These are phyloP conservation scores for Penicillium nordicum DNA, from an alignment of 2,329 filamentous ascomycete genomes.

Conservation along the genomic window DNA sequence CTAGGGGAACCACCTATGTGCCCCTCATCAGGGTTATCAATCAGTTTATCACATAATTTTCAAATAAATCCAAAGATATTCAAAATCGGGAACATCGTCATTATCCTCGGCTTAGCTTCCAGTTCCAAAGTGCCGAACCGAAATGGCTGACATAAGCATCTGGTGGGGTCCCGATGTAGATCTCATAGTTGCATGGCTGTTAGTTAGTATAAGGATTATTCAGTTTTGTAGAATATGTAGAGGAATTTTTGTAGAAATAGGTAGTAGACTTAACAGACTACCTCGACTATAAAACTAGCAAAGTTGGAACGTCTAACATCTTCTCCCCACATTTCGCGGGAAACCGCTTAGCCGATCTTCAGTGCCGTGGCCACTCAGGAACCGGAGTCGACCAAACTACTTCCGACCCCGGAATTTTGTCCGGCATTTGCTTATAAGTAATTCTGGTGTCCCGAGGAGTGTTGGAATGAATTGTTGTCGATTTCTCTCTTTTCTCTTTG, in stretches of 20 bases:
- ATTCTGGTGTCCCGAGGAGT: conserved; percentile 8
- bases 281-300: neutral
- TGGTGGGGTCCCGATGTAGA: neutral
- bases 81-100: neutral
- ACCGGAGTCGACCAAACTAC: conserved; percentile 20
- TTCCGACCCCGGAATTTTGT: conserved; percentile 32
- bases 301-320: neutral
- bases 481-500: neutral
- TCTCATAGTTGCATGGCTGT: neutral
- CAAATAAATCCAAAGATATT: neutral
- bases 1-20: neutral
- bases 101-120: neutral
- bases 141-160: conserved; percentile 2
- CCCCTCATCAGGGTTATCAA: neutral
- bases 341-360: conserved; percentile 39
- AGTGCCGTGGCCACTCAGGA: conserved; percentile 26
- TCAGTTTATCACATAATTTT: neutral
- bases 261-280: neutral
- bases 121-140: conserved; percentile 1
- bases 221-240: neutral
- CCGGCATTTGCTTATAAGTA: conserved; percentile 43
- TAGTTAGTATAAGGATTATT: no score
- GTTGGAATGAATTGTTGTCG: conserved; percentile 4
- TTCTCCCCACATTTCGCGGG: conserved; percentile 28
- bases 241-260: neutral